Evolutionary conservation across 345 rosid genomes (phyloP), one percentile per base, ranked within the genome.

Genomic region (Corchorus olitorius): DNA sequence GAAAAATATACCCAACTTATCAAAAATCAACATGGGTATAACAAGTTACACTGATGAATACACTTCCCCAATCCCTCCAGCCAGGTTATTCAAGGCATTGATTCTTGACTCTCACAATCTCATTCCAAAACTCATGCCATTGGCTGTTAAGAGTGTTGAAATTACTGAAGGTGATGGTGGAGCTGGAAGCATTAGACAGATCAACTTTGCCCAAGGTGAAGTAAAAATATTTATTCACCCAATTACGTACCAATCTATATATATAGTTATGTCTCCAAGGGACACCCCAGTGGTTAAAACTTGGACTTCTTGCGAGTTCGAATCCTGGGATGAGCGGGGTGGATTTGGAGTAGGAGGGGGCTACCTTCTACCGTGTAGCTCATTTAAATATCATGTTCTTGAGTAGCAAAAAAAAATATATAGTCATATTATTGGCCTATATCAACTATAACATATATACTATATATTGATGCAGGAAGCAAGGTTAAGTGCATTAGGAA

Each of bases 81-180:
- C 81, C 4, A 82, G 79, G 65, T 62, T 86, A 5, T 86, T 76
- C 83, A 78, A 86, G 69, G 88, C 88, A 62, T 19, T 84, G 72
- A 63, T 81, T 34, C 56, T 84, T 35, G 88, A 86, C 54, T 70
- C 79, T 6, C 80, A 77, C 76, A 81, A 52, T 68, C 85, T 86
- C 14, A 46, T 83, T 17, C 89, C 88, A 10, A 83, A 86, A 65
- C 67, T 86, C 15, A 19, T 80, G 79, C 88, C 88, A 12, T 77
- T 73, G 8, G 78, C 77, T 39, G 10, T 83, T 20, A 52, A 81
- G 74, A 77, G 80, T 78, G 66, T 80, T 6, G 72, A 83, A 17
- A 76, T 74, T 35, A 43, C 78, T 50, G 52, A 79, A 59, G 91
- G 89, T 5, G 80, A 82, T 58, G 86, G 91, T 55, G 87, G 86